A percentile compares a stretch with the other conserved stretches of the same genome.
Evolutionary conservation across 225 moss, liverwort and hornwort species (phyloP).

Genomic region (Ulota crispa): DNA sequence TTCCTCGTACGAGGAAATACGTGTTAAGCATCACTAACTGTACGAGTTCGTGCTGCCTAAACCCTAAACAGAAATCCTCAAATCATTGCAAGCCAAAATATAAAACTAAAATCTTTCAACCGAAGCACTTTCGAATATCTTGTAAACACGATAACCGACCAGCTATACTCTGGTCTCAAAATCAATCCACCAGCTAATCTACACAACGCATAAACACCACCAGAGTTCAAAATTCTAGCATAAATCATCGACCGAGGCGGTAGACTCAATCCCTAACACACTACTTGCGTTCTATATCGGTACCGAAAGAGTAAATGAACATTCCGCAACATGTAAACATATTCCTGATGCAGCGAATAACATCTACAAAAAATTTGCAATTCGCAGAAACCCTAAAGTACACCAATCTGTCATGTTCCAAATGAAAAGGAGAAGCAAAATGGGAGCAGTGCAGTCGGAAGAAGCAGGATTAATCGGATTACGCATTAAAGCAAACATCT

Average conservation of each 20-base stretch:
- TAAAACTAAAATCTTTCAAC: not conserved
- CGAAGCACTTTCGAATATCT: not conserved
- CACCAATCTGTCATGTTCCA: conserved; percentile 12
- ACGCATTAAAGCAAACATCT: not conserved
- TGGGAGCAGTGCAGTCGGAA: not conserved
- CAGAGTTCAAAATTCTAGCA: too few relatives aligned
- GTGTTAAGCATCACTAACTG: not conserved
- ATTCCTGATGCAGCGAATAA: not conserved
- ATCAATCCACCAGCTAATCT: not conserved
- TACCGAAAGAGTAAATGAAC: too few relatives aligned
- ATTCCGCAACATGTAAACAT: not conserved
- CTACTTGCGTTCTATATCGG: too few relatives aligned
- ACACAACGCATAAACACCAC: not conserved
- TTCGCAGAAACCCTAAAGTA: conserved; percentile 23
- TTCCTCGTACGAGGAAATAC: not conserved
- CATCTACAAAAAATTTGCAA: not conserved
- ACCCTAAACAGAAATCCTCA: not conserved
- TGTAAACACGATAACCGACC: not conserved
- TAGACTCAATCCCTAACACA: too few relatives aligned
- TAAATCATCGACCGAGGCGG: too few relatives aligned
- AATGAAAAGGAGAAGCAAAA: not conserved
- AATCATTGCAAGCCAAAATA: not conserved
- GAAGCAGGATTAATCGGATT: not conserved
- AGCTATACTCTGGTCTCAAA: not conserved
- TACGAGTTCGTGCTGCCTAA: not conserved